Evolutionary conservation across 1,284 basidiomycete species (phyloP).

Genomic region (Lentinula novae-zelandiae): DNA sequence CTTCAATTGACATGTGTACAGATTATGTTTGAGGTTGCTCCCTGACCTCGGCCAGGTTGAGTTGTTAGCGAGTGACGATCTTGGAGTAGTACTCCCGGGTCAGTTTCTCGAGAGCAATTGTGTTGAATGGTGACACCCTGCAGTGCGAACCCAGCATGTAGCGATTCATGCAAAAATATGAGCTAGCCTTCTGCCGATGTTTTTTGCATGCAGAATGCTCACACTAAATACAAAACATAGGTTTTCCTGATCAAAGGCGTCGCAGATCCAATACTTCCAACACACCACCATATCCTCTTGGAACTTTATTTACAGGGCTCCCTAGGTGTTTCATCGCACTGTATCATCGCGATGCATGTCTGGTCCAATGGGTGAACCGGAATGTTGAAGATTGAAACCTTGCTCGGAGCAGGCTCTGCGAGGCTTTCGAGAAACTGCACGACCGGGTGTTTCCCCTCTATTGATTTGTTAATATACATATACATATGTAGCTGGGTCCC

Average conservation of each 20-base stretch:
- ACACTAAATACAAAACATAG: neutral
- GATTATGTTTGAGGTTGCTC: neutral
- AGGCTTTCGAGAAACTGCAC: neutral
- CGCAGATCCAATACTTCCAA: neutral
- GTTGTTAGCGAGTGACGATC: neutral
- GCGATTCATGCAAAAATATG: neutral
- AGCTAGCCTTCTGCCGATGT: neutral
- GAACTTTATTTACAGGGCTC: neutral
- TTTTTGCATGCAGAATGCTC: neutral
- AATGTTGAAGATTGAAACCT: neutral
- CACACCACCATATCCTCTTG: neutral
- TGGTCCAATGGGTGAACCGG: neutral
- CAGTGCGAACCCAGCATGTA: neutral
- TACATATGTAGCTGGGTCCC: no score
- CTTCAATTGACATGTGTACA: neutral
- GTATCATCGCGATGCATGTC: neutral
- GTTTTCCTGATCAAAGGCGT: neutral
- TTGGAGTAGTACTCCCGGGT: neutral
- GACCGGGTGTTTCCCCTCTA: no score
- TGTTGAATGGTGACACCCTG: neutral
- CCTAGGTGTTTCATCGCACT: neutral
- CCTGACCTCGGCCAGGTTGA: neutral
- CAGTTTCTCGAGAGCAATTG: neutral
- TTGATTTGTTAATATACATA: neutral
- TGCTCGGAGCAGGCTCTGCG: neutral